These are phyloP conservation scores for Cystoisospora suis DNA, from an alignment of 169 alveolate genomes.

Conservation along the genomic window DNA sequence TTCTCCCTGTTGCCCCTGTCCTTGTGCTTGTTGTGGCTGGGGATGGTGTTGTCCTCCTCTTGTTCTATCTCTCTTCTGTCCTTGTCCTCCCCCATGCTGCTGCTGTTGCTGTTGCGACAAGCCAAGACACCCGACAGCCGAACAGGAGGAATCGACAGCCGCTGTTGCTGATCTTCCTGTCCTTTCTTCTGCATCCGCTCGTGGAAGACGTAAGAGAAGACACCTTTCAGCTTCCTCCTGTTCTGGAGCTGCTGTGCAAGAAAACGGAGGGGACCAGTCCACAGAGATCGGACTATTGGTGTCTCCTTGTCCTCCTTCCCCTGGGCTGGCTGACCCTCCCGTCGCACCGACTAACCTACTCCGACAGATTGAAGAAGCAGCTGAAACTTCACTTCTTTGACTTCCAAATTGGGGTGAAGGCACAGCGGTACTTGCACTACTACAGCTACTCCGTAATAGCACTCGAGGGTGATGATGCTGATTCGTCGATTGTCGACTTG, in stretches of 20 bases:
- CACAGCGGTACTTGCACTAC: not conserved
- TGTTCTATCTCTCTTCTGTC: not conserved
- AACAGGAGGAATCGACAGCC: too few species aligned
- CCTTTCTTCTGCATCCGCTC: too few species aligned
- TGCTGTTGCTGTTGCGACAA: constrained; percentile 2
- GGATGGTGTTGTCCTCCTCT: not conserved
- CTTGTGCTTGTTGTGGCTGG: not conserved
- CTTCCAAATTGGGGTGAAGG: not conserved
- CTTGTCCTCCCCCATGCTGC: not conserved
- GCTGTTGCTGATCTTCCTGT: too few species aligned
- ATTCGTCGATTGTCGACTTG: too few species aligned
- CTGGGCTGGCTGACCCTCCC: too few species aligned
- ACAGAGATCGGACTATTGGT: not conserved
- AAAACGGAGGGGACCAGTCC: not conserved
- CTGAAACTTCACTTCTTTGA: not conserved
- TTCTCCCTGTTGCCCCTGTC: not conserved
- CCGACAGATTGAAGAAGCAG: not conserved
- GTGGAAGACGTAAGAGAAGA: too few species aligned
- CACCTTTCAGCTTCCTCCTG: too few species aligned
- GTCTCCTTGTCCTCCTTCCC: not conserved
- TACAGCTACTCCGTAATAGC: not conserved
- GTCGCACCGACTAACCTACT: too few species aligned
- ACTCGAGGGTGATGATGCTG: too few species aligned
- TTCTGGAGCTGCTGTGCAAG: too few species aligned
- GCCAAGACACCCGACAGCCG: too few species aligned